phyloP scores from a whole-genome alignment of 129 eudicot species.

The Glebionis coronaria region DNA sequence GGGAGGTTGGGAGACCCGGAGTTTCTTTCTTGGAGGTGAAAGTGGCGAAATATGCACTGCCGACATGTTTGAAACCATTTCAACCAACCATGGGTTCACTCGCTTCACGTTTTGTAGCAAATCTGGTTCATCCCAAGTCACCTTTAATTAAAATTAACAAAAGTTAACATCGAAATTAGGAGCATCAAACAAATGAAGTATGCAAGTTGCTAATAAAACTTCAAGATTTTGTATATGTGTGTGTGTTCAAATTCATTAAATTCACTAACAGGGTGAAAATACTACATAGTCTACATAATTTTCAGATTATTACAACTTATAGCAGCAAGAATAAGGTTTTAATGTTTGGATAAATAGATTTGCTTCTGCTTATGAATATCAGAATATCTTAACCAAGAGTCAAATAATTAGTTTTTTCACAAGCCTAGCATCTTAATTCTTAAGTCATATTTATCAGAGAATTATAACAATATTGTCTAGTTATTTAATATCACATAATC shows the following conservation, averaged over 20 bases:
- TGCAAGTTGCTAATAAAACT: background rate
- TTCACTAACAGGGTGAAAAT: background rate
- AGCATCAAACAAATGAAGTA: conserved; percentile 3
- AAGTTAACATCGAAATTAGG: background rate
- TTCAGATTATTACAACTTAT: background rate
- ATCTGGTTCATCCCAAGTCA: conserved; percentile 95
- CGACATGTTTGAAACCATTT: conserved; percentile 64
- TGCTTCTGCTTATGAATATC: background rate
- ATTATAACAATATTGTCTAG: background rate
- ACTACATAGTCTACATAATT: conserved; percentile 1
- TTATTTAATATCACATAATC: background rate
- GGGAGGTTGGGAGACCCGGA: conserved; percentile 48
- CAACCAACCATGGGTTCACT: conserved; percentile 92
- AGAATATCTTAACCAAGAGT: too few species aligned
- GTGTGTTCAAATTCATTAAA: background rate
- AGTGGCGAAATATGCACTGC: conserved; percentile 61
- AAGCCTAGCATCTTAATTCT: too few species aligned
- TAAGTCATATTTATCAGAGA: background rate
- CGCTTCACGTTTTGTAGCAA: conserved; percentile 75
- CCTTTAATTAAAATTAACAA: conserved; percentile 40
- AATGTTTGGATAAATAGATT: too few species aligned
- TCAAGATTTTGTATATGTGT: conserved; percentile 7
- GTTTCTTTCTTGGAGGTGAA: conserved; percentile 81
- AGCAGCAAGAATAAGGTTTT: background rate
- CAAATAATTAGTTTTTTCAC: too few species aligned